Evolutionary conservation across 768 basidiomycete genomes (phyloP), one percentile per base, ranked within the genome.

Genomic region (Mycena filopes): DNA sequence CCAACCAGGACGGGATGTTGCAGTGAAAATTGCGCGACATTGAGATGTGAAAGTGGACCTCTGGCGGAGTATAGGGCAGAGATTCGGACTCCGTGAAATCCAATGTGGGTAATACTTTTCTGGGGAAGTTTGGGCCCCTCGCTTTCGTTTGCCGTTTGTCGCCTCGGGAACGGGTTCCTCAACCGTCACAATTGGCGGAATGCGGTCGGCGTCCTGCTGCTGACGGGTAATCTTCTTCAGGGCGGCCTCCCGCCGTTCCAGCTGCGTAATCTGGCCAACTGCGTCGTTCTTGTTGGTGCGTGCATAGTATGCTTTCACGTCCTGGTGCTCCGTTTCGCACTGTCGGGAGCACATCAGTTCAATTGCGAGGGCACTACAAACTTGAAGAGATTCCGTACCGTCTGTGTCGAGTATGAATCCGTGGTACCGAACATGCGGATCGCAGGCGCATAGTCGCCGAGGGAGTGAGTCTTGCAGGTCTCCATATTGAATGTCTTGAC

Each of bases 241-340:
- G 59, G 0, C 63, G 46, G 61, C 5, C 45, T 63, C 61, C 20
- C 61, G 61, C 28, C 61, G 54, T 36, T 75, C 66, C 6, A 73
- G 72, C 1, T 31, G 65, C 0, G 72, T 71, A 25, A 82, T 80
- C 6, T 75, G 72, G 0, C 20, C 28, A 0, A 51, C 57, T 16
- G 62, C 57, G 4, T 73, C 56, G 20, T 69, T 73, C 56, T 81
- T 81, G 68, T 76, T 78, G 2, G 76, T 77, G 0, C 70, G 65
- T 5, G 63, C 29, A 48, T 80, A 84, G 45, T 73, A 78, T 0
- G 60, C 43, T 65, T 85, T 84, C 11, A 75, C 72, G 0, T 51
- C 65, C 0, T 71, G 63, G 53, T 85, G 82, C 61, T 82, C 74
- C 0, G 75, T 72, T 60, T 84, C 81, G 3, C 79, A 76, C 82